Conservation (phyloP, 345 rosid genomes). For the Arabidopsis suecica region DNA sequence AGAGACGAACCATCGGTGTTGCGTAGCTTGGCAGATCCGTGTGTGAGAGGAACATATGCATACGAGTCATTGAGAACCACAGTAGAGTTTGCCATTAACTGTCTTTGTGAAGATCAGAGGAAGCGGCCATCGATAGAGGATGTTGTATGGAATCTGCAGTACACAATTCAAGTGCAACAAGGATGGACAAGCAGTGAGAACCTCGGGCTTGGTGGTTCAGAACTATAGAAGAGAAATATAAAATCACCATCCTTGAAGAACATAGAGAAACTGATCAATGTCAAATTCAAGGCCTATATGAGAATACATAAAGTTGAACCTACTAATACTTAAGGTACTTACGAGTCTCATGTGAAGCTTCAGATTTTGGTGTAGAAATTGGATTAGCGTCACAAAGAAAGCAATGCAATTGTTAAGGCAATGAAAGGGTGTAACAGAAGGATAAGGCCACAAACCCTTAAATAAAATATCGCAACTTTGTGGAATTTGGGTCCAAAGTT, state of each 20-base stretch:
- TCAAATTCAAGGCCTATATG: not conserved
- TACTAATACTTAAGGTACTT: not conserved
- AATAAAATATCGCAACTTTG: not conserved
- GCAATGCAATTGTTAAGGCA: conserved; percentile 46
- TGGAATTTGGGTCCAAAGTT: not conserved
- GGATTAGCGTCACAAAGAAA: conserved; percentile 74
- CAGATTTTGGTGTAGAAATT: conserved; percentile 66
- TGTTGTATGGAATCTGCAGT: conserved; percentile 93
- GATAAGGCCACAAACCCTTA: not conserved
- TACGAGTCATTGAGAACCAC: conserved; percentile 79
- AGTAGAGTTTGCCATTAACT: conserved; percentile 70
- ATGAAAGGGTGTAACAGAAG: not conserved
- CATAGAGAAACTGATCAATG: not conserved
- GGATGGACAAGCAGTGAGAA: conserved; percentile 89
- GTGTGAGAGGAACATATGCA: conserved; percentile 70
- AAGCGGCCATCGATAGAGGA: conserved; percentile 88
- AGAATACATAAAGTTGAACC: conserved; percentile 17
- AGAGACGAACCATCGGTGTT: conserved; percentile 66
- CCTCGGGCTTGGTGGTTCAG: conserved; percentile 54
- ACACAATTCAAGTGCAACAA: conserved; percentile 87
- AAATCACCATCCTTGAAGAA: not conserved
- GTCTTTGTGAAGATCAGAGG: conserved; percentile 63
- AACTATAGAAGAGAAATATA: conserved; percentile 5
- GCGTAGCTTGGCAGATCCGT: conserved; percentile 60
- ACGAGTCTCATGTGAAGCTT: conserved; percentile 4